phyloP scores from a whole-genome alignment of 108 stramenopile genomes.

The Stephanodiscus triporus region DNA sequence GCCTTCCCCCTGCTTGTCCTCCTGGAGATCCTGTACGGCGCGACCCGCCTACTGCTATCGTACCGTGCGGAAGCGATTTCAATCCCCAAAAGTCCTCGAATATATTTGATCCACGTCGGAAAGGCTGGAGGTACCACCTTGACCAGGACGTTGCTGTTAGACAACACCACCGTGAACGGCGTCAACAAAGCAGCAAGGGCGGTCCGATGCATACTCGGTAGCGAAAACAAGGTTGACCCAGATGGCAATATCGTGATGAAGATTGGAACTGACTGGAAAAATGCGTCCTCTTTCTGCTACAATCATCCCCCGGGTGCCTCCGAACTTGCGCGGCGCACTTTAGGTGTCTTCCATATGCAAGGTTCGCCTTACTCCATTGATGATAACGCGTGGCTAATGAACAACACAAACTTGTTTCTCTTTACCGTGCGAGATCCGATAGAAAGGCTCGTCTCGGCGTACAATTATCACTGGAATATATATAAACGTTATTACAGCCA shows the following conservation, averaged over 20 bases:
- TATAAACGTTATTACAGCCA: not conserved
- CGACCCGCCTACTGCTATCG: too few species aligned
- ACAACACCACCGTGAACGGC: not conserved
- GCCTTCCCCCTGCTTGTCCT: too few species aligned
- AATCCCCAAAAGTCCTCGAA: constrained; percentile 8
- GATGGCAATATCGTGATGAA: not conserved
- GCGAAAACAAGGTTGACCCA: too few species aligned
- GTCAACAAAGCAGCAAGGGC: not conserved
- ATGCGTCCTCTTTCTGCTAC: not conserved
- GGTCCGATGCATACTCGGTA: not conserved
- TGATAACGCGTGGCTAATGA: not conserved
- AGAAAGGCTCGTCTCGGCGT: not conserved
- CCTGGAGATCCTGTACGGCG: too few species aligned
- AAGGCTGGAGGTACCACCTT: constrained; percentile 17
- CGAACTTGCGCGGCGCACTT: not conserved
- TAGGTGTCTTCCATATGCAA: constrained; percentile 7
- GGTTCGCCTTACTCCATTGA: not conserved
- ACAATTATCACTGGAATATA: constrained; percentile 17
- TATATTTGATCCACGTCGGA: constrained; percentile 22
- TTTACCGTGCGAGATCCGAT: constrained; percentile 18
- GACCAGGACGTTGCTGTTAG: not conserved
- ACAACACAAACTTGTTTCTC: constrained; percentile 18
- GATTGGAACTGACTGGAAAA: not conserved
- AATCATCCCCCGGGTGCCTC: not conserved
- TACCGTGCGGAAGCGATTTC: too few species aligned